Conservation (phyloP, 2,329 filamentous ascomycete species). For the Sphaerulina musiva region DNA sequence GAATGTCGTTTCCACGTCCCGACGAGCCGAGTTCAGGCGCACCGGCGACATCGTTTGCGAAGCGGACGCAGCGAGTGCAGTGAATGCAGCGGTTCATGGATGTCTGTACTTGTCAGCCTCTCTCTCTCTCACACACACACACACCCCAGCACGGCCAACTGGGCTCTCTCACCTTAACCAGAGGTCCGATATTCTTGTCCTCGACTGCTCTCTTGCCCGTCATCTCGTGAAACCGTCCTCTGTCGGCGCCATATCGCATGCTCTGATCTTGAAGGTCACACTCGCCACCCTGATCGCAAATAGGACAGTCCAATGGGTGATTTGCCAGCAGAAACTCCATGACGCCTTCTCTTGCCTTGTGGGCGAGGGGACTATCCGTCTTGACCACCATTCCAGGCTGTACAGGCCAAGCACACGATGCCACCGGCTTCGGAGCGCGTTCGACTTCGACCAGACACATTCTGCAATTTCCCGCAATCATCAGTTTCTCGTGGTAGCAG, state of each 20-base stretch:
- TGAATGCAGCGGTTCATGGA: constrained; percentile 99
- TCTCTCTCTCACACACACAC: background rate
- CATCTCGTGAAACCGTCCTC: constrained; percentile 93
- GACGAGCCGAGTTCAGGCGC: constrained; percentile 91
- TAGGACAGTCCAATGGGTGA: constrained; percentile 90
- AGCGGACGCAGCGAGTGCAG: constrained; percentile 95
- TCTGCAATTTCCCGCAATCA: constrained; percentile 98
- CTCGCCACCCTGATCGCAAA: constrained; percentile 98
- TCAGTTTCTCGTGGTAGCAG: constrained; percentile 99
- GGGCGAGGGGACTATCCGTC: constrained; percentile 89
- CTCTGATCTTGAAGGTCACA: constrained; percentile 99
- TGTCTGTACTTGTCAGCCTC: constrained; percentile 48
- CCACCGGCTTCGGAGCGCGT: constrained; percentile 89
- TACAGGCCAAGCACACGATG: constrained; percentile 97
- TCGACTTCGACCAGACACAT: constrained; percentile 99
- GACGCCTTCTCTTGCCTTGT: constrained; percentile 96
- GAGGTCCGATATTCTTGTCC: constrained; percentile 97
- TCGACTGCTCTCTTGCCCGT: constrained; percentile 95
- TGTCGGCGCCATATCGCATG: constrained; percentile 94
- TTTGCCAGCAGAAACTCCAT: constrained; percentile 99
- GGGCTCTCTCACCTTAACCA: constrained; percentile 62
- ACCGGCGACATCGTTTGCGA: constrained; percentile 94
- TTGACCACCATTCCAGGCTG: constrained; percentile 99
- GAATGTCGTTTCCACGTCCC: constrained; percentile 91
- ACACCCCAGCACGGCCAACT: background rate